Conservation (phyloP, 768 basidiomycete genomes). For the Stropharia rugosoannulata region DNA sequence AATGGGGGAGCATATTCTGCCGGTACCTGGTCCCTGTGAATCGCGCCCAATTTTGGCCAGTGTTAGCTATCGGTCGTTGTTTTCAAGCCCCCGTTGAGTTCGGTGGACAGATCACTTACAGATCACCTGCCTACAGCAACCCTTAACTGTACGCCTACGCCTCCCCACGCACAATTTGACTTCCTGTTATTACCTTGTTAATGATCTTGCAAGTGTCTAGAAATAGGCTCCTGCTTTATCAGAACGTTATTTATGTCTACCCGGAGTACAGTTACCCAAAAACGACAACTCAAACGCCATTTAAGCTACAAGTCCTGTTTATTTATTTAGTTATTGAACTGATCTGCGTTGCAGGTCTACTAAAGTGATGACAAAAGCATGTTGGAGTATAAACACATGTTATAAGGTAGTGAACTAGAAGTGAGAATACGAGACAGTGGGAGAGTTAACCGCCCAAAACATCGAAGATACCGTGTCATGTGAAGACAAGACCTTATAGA, state of each 20-base stretch:
- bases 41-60: constrained; percentile 1
- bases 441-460: too few relatives aligned
- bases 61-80: neutral
- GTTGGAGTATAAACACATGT: too few relatives aligned
- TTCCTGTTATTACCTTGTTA: neutral
- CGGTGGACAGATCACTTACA: constrained; percentile 4
- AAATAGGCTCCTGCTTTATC: neutral
- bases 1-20: neutral
- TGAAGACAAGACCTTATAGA: too few relatives aligned
- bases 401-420: too few relatives aligned
- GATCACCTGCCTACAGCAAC: neutral
- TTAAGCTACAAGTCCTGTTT: too few relatives aligned
- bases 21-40: constrained; percentile 1
- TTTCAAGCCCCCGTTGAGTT: constrained; percentile 6
- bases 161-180: neutral
- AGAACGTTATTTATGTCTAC: neutral
- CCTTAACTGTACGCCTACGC: neutral
- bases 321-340: too few relatives aligned
- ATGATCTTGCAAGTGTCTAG: neutral
- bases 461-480: too few relatives aligned
- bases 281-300: too few relatives aligned
- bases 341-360: too few relatives aligned
- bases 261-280: neutral
- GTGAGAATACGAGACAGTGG: too few relatives aligned
- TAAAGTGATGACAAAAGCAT: too few relatives aligned